These are phyloP conservation scores for Cicer chorassanicum DNA, from an alignment of 306 rosid genomes.

Conservation along the genomic window DNA sequence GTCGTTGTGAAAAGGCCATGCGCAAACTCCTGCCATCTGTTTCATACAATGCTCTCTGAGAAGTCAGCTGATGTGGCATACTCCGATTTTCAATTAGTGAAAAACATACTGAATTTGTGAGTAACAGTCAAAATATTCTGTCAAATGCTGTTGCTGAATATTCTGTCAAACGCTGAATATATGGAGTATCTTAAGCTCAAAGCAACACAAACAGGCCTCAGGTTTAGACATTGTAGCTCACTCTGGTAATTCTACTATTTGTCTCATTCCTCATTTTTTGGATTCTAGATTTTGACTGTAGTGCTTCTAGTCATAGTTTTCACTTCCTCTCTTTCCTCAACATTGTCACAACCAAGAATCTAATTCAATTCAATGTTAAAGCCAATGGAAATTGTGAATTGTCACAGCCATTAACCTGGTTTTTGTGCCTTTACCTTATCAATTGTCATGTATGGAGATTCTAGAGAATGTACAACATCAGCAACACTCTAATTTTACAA, in stretches of 20 bases:
- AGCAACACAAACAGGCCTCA: background rate
- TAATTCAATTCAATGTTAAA: background rate
- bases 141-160: background rate
- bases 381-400: background rate
- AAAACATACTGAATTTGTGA: background rate
- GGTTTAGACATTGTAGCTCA: background rate
- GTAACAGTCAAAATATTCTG: background rate
- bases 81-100: background rate
- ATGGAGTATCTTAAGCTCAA: slow-evolving; percentile 9
- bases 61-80: slow-evolving; percentile 4
- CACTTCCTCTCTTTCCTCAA: background rate
- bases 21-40: background rate
- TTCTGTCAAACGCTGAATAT: background rate
- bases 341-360: background rate
- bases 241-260: slow-evolving; percentile 12
- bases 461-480: background rate
- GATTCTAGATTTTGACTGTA: background rate
- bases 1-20: background rate
- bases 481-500: background rate
- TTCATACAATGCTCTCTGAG: background rate
- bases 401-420: background rate
- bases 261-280: background rate
- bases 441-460: slow-evolving; percentile 4
- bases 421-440: background rate
- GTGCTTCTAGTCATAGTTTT: background rate